Conservation (phyloP, 495 filamentous ascomycete species). For the Talaromyces thailandensis region DNA sequence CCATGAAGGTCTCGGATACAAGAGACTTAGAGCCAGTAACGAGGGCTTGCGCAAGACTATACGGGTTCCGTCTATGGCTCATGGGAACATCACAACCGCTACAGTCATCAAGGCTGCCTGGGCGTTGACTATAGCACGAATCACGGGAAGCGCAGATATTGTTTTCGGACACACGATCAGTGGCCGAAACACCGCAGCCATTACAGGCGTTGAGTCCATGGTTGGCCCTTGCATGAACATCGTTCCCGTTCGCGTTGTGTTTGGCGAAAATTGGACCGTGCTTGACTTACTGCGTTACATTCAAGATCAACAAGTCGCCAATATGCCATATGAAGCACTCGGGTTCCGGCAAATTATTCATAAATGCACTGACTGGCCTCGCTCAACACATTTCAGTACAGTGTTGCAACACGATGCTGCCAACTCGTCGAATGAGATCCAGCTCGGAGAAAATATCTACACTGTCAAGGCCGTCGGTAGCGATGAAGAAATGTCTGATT, state of each 20-base stretch:
- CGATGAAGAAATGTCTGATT: constrained; percentile 42
- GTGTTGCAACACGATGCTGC: constrained; percentile 42
- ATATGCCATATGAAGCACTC: constrained; percentile 48
- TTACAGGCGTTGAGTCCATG: constrained; percentile 45
- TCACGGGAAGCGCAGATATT: constrained; percentile 40
- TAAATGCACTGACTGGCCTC: constrained; percentile 50
- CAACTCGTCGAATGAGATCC: constrained; percentile 29
- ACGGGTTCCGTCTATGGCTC: constrained; percentile 25
- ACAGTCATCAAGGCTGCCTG: constrained; percentile 51
- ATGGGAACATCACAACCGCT: constrained; percentile 43
- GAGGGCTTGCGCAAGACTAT: constrained; percentile 31
- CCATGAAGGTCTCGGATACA: constrained; percentile 26
- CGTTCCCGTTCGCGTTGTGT: constrained; percentile 46
- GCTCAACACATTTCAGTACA: constrained; percentile 38
- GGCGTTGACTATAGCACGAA: constrained; percentile 43
- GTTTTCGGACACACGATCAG: constrained; percentile 48
- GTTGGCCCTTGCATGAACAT: constrained; percentile 53
- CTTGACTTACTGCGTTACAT: constrained; percentile 44
- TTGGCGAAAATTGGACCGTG: constrained; percentile 37
- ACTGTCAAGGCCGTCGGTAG: constrained; percentile 39
- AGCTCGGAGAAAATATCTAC: constrained; percentile 38
- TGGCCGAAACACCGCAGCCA: constrained; percentile 42
- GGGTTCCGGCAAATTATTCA: constrained; percentile 52
- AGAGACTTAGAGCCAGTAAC: constrained; percentile 27
- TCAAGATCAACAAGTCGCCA: constrained; percentile 51